A percentile compares a stretch with the other conserved stretches of the same genome.
phyloP scores from a whole-genome alignment of 257 asterid species.

The Nicotiana knightiana region DNA sequence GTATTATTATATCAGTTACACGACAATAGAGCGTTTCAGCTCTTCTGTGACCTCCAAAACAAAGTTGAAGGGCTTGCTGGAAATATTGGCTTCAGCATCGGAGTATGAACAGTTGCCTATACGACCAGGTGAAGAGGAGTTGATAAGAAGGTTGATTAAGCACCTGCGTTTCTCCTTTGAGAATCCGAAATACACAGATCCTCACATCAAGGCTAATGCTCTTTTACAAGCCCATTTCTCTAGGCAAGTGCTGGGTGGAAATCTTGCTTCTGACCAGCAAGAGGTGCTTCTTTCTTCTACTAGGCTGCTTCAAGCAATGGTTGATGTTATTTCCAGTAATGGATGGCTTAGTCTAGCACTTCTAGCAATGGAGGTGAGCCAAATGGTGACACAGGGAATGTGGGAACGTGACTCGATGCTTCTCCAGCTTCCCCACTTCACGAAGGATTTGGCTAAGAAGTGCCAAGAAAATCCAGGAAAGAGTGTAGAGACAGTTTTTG shows the following conservation, averaged over 20 bases:
- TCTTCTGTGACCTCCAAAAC: constrained; percentile 32
- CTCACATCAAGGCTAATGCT: constrained; percentile 38
- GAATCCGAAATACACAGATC: constrained; percentile 28
- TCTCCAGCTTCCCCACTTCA: constrained; percentile 37
- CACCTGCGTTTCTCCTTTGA: constrained; percentile 37
- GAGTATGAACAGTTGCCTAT: constrained; percentile 33
- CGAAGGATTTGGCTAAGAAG: constrained; percentile 35
- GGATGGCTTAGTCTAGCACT: constrained; percentile 40
- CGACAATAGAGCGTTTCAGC: constrained; percentile 42
- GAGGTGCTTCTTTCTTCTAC: constrained; percentile 29
- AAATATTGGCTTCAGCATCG: constrained; percentile 36
- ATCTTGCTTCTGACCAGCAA: constrained; percentile 31
- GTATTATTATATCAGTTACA: constrained; percentile 37
- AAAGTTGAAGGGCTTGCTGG: constrained; percentile 37
- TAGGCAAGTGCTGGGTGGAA: constrained; percentile 29
- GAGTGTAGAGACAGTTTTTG: constrained; percentile 33
- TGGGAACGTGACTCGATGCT: constrained; percentile 40
- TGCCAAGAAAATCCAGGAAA: constrained; percentile 37
- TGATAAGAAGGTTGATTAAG: constrained; percentile 33
- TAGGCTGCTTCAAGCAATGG: constrained; percentile 39
- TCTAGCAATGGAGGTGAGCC: constrained; percentile 37
- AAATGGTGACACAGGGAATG: constrained; percentile 43
- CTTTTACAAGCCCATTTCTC: constrained; percentile 38
- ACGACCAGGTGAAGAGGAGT: constrained; percentile 42
- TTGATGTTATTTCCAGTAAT: constrained; percentile 39